These are phyloP conservation scores for Paracorniculantispora psalliotae DNA, from an alignment of 2,329 filamentous ascomycete genomes.

Conservation along the genomic window DNA sequence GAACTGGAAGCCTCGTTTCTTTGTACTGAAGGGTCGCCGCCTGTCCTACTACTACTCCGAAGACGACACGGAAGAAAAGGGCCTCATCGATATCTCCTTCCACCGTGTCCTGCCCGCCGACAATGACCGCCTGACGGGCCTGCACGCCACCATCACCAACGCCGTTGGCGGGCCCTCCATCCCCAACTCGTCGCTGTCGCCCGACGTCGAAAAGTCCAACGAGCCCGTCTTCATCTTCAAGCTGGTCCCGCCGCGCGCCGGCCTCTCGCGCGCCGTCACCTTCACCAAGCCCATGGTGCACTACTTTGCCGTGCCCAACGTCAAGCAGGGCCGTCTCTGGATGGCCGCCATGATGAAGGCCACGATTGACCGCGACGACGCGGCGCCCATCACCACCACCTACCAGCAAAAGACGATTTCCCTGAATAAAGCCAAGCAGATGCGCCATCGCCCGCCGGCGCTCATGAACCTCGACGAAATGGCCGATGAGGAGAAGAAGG, in stretches of 20 bases:
- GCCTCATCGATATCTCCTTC: constrained; percentile 94
- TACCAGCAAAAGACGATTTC: constrained; percentile 98
- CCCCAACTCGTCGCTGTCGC: constrained; percentile 53
- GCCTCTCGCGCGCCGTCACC: constrained; percentile 84
- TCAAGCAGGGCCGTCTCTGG: constrained; percentile 86
- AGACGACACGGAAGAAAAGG: constrained; percentile 86
- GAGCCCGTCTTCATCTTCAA: constrained; percentile 94
- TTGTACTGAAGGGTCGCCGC: constrained; percentile 84
- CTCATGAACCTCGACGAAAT: constrained; percentile 64
- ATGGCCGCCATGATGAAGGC: constrained; percentile 99
- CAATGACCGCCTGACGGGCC: constrained; percentile 80
- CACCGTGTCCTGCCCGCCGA: constrained; percentile 95
- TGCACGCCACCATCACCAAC: constrained; percentile 88
- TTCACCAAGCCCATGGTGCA: constrained; percentile 97
- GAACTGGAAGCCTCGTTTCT: constrained; percentile 96
- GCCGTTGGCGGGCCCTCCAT: constrained; percentile 50
- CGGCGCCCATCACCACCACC: constrained; percentile 75
- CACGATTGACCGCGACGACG: constrained; percentile 88
- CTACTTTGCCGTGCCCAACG: constrained; percentile 91
- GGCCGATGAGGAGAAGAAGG: constrained; percentile 25
- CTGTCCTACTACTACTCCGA: constrained; percentile 96
- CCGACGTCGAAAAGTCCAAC: constrained; percentile 34
- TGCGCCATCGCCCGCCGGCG: constrained; percentile 85
- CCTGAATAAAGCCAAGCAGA: constrained; percentile 77
- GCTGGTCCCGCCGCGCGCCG: constrained; percentile 82